Evolutionary conservation across 202 grass and related monocot genomes (phyloP), one percentile per base, ranked within the genome.

Genomic region (Alloteropsis angusta): DNA sequence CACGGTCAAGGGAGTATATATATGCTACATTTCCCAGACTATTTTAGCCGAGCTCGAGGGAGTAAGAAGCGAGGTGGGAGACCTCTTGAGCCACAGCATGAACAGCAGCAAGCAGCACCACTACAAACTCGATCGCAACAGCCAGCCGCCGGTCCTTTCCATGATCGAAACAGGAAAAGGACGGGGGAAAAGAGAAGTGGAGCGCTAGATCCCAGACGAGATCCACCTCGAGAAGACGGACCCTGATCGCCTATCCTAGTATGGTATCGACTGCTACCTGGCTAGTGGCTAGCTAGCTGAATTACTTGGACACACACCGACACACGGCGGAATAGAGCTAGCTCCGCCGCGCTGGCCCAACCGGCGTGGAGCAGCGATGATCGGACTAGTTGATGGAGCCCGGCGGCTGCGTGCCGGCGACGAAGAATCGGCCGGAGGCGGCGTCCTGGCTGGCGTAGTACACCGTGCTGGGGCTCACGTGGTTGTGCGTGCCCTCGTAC

Each of bases 371-470:
- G 22, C 1, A 1, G 0, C 14, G 43, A 9, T 10, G 58, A 35
- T 48, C 14, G 43, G 38, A 14, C 65, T 35, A 85, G 35, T 65
- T 28, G 23, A 88, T 59, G 18, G 85, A 80, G 58, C 70, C 70
- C 13, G 88, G 91, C 10, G 88, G 88, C 64, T 90, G 85, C 60
- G 80, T 81, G 42, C 95, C 95, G 77, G 95, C 91, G 80, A 98
- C 89, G 80, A 90, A 98, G 80, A 90, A 98, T 28, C 87, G 83
- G 44, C 95, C 95, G 49, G 95, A 98, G 37, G 74, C 78, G 80
- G 75, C 83, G 86, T 98, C 95, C 76, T 98, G 87, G 56, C 71
- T 95, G 53, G 95, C 85, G 87, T 98, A 95, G 81, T 95, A 98
- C 21, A 95, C 85, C 19, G 89, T 87, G 65, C 87, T 85, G 18